phyloP scores from a whole-genome alignment of 768 basidiomycete genomes.

The Cystobasidium ongulense region DNA sequence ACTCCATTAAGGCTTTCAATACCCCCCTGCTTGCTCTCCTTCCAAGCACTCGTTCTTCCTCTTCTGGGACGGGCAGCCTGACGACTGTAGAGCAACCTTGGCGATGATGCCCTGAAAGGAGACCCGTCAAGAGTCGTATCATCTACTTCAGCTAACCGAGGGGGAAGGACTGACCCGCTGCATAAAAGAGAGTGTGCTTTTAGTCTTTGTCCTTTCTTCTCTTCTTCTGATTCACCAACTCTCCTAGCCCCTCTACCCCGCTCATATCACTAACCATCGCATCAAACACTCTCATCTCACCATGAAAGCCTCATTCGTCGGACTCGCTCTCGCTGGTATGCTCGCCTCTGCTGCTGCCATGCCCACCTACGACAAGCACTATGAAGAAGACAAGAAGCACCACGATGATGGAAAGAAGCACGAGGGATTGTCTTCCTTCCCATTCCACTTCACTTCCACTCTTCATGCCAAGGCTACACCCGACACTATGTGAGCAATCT shows the following conservation, averaged over 20 bases:
- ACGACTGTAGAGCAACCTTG: too few species aligned
- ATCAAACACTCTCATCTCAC: neutral
- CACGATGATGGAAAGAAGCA: constrained; percentile 17
- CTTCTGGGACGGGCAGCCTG: too few species aligned
- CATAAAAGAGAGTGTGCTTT: too few species aligned
- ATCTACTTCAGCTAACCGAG: neutral
- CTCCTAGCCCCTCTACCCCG: too few species aligned
- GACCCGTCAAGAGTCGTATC: too few species aligned
- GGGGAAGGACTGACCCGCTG: neutral
- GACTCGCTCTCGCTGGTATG: constrained; percentile 15
- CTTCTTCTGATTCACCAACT: too few species aligned
- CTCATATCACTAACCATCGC: neutral
- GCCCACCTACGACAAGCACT: constrained; percentile 11
- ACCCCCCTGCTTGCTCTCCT: too few species aligned
- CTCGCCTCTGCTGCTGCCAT: constrained; percentile 17
- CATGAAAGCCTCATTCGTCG: constrained; percentile 19
- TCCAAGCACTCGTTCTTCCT: too few species aligned
- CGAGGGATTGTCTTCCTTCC: constrained; percentile 1
- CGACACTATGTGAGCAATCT: constrained; percentile 14
- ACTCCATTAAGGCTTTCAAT: too few species aligned
- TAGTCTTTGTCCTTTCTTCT: too few species aligned
- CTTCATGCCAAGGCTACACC: constrained; percentile 15
- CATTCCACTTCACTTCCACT: constrained; percentile 23
- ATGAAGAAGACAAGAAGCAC: constrained; percentile 6
- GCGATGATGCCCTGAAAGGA: too few species aligned